These are phyloP conservation scores for Backusella westeae DNA, from an alignment of 192 early-diverging fungal species.

Conservation along the genomic window DNA sequence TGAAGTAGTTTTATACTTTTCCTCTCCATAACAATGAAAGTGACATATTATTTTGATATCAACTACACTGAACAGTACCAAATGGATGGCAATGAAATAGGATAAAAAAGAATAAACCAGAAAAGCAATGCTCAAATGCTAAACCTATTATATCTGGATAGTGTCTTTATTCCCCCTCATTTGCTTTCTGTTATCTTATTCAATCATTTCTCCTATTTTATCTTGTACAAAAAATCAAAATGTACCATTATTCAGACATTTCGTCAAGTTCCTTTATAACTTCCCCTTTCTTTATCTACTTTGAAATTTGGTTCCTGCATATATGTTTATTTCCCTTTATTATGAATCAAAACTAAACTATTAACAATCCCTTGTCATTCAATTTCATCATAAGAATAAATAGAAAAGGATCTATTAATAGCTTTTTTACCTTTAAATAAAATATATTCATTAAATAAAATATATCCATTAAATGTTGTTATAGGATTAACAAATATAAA, in stretches of 20 bases:
- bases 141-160: background rate
- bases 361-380: background rate
- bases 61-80: background rate
- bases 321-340: background rate
- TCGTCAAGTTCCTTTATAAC: background rate
- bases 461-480: background rate
- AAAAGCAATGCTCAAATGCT: no score
- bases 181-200: background rate
- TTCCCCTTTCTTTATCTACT: background rate
- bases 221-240: background rate
- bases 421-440: background rate
- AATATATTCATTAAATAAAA: background rate
- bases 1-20: background rate
- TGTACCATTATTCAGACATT: background rate
- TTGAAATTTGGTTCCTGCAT: background rate
- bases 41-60: background rate
- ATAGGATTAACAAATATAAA: background rate
- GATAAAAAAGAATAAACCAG: background rate
- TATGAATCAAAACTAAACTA: background rate
- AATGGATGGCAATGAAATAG: background rate
- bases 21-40: background rate
- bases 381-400: background rate
- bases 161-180: background rate
- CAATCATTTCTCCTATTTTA: background rate
- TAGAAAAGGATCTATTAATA: background rate